A percentile compares a stretch with the other conserved stretches of the same genome.
Evolutionary conservation across 352 stramenopile genomes (phyloP).

Genomic region (Pythium grandisporangium): DNA sequence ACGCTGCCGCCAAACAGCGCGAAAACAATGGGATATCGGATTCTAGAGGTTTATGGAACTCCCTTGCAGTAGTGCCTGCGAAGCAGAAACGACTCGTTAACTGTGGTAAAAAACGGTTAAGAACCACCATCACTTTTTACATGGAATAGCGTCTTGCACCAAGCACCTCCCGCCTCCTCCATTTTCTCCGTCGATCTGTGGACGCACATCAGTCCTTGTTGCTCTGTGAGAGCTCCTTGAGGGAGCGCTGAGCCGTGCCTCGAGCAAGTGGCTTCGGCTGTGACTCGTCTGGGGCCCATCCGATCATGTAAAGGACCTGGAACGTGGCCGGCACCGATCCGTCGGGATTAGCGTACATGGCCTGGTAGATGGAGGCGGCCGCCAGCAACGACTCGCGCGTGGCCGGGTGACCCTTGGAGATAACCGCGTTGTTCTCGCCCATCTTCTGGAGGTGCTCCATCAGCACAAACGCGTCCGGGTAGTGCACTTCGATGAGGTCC

Average conservation of each 20-base stretch:
- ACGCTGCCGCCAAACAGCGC: too few species aligned
- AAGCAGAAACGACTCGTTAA: too few species aligned
- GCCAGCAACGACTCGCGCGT: conserved; percentile 91
- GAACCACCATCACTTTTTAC: too few species aligned
- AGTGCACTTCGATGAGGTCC: conserved; percentile 93
- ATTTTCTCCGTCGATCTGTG: too few species aligned
- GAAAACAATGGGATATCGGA: too few species aligned
- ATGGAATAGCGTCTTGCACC: too few species aligned
- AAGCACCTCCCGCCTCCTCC: too few species aligned
- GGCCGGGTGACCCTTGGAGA: conserved; percentile 41
- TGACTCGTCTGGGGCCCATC: conserved; percentile 93
- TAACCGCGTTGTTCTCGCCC: conserved; percentile 93
- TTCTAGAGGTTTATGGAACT: too few species aligned
- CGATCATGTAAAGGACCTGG: conserved; percentile 98
- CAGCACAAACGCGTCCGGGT: conserved; percentile 91
- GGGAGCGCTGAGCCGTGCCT: conserved; percentile 63
- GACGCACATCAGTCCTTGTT: too few species aligned
- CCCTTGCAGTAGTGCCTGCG: too few species aligned
- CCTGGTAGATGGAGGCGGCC: conserved; percentile 92
- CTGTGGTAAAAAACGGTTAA: too few species aligned
- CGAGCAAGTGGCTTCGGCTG: conserved; percentile 89
- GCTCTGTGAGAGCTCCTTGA: conserved; percentile 64
- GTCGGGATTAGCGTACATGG: conserved; percentile 85
- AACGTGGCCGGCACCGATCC: conserved; percentile 92
- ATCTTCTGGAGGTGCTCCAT: conserved; percentile 95